Conservation (phyloP, 2,329 filamentous ascomycete species). For the Cercospora zeae-maydis region DNA sequence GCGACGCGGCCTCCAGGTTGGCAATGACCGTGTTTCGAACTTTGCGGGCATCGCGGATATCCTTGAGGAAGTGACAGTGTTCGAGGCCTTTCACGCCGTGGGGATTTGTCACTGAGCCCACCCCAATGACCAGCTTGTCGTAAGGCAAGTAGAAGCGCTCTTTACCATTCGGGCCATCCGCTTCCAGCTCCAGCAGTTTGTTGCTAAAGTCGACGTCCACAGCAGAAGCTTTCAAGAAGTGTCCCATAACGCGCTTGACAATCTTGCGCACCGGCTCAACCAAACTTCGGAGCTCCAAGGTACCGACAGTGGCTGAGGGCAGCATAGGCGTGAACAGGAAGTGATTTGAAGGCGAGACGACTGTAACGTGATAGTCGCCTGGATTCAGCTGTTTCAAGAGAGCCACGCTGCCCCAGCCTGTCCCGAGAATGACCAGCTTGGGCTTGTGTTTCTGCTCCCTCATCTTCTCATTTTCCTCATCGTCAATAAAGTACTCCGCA, state of each 20-base stretch:
- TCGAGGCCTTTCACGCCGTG: slow-evolving; percentile 95
- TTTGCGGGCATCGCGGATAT: slow-evolving; percentile 83
- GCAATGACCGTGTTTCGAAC: slow-evolving; percentile 86
- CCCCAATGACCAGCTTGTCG: slow-evolving; percentile 89
- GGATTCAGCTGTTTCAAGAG: slow-evolving; percentile 85
- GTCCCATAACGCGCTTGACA: slow-evolving; percentile 70
- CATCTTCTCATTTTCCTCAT: slow-evolving; percentile 73
- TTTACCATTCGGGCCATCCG: slow-evolving; percentile 66
- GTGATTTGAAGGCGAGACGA: slow-evolving; percentile 92
- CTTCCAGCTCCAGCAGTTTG: slow-evolving; percentile 83
- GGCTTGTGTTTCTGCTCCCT: slow-evolving; percentile 78
- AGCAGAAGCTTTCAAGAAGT: slow-evolving; percentile 84
- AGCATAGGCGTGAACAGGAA: slow-evolving; percentile 99
- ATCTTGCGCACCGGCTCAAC: slow-evolving; percentile 91
- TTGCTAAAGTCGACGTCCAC: slow-evolving; percentile 88
- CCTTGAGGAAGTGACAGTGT: slow-evolving; percentile 91
- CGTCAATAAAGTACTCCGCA: slow-evolving; percentile 80
- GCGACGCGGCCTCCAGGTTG: slow-evolving; percentile 84
- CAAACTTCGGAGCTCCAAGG: slow-evolving; percentile 81
- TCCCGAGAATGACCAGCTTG: slow-evolving; percentile 84
- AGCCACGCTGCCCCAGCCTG: slow-evolving; percentile 92
- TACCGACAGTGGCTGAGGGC: slow-evolving; percentile 93
- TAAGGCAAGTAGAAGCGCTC: slow-evolving; percentile 90
- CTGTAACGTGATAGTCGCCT: slow-evolving; percentile 91
- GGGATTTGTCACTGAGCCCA: slow-evolving; percentile 88